A percentile compares a stretch with the other conserved stretches of the same genome.
Evolutionary conservation across 169 alveolate genomes (phyloP).

Genomic region (Theileria equi): DNA sequence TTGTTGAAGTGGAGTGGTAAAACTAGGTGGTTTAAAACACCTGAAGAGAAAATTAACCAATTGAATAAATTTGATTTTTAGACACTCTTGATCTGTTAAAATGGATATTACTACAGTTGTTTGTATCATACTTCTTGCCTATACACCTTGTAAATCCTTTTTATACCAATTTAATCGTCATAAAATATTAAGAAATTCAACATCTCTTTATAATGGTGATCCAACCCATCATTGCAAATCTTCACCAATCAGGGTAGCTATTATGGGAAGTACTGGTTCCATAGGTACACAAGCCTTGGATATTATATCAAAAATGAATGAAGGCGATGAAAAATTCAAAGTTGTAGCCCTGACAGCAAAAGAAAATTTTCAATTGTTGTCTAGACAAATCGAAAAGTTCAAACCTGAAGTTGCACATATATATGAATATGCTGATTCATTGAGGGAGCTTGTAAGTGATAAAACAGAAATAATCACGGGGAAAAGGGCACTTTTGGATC

Average conservation of each 20-base stretch:
- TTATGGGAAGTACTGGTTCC: conserved; percentile 81
- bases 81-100: not conserved
- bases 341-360: conserved; percentile 80
- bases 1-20: conserved; percentile 57
- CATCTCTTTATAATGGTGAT: not conserved
- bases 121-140: not conserved
- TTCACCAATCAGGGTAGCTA: conserved; percentile 55
- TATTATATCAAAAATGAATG: conserved; percentile 58
- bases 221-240: not conserved
- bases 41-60: conserved; percentile 38
- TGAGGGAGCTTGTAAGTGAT: conserved; percentile 25
- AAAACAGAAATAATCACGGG: conserved; percentile 58
- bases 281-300: conserved; percentile 80
- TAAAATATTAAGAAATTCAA: not conserved
- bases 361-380: conserved; percentile 52
- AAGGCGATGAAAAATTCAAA: conserved; percentile 52
- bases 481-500: conserved; percentile 57
- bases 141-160: not conserved
- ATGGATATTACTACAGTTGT: not conserved
- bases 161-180: not conserved
- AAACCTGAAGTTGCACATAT: conserved; percentile 67
- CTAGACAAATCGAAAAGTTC: conserved; percentile 69
- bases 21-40: conserved; percentile 7
- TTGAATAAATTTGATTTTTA: conserved; percentile 26
- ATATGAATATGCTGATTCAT: conserved; percentile 41